These are phyloP conservation scores for Emericellopsis terricola DNA, from an alignment of 495 filamentous ascomycete species.

Conservation along the genomic window DNA sequence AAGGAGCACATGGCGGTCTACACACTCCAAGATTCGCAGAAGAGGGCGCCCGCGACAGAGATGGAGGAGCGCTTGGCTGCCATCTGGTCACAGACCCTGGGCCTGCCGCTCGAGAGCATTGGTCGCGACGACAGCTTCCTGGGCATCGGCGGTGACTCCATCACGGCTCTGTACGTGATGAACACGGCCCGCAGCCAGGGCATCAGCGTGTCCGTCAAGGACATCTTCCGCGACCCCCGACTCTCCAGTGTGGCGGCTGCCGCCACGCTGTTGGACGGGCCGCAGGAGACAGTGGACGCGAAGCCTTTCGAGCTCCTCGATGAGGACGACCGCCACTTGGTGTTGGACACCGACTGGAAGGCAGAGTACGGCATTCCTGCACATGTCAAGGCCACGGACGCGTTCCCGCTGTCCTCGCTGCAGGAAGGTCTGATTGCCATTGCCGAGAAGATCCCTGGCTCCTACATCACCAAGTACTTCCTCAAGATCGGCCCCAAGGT, in stretches of 20 bases:
- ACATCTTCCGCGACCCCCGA: conserved; percentile 4
- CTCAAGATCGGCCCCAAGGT: conserved; percentile 6
- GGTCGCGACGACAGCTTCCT: too few relatives aligned
- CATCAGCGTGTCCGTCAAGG: conserved; percentile 14
- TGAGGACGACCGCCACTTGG: too few relatives aligned
- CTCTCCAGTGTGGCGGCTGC: not conserved
- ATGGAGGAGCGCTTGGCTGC: conserved; percentile 1
- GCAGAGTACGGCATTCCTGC: not conserved
- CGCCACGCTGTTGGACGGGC: not conserved
- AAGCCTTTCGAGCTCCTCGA: not conserved
- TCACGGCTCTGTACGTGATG: conserved; percentile 19
- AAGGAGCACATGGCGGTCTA: conserved; percentile 6
- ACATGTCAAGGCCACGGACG: not conserved
- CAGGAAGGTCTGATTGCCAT: conserved; percentile 33
- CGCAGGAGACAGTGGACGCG: too few relatives aligned
- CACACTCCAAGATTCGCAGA: conserved; percentile 9
- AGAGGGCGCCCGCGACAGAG: conserved; percentile 1
- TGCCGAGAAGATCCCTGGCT: conserved; percentile 17
- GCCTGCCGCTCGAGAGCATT: conserved; percentile 16
- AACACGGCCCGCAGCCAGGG: conserved; percentile 20
- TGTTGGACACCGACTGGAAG: not conserved
- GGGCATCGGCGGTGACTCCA: too few relatives aligned
- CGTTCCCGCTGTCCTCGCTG: conserved; percentile 31
- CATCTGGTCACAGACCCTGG: conserved; percentile 18
- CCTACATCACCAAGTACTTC: conserved; percentile 26